A percentile compares a stretch with the other conserved stretches of the same genome.
These are phyloP conservation scores for Colletotrichum truncatum DNA, from an alignment of 2,329 filamentous ascomycete species.

Conservation along the genomic window DNA sequence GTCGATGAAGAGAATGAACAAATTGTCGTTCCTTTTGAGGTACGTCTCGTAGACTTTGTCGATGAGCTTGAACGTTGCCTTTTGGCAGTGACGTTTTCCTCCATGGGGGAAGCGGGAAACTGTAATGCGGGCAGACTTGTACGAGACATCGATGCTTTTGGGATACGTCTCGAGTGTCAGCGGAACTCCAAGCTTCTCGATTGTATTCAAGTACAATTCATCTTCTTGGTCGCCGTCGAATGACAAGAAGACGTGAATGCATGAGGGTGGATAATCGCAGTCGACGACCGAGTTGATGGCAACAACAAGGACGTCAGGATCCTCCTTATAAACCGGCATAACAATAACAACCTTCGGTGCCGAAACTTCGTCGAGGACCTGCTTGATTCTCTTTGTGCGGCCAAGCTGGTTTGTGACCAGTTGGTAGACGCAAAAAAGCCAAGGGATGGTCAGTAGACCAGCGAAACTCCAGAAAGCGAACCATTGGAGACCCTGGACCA, in stretches of 20 bases:
- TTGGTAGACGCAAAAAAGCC: constrained; percentile 93
- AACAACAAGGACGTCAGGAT: constrained; percentile 82
- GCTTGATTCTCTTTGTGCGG: constrained; percentile 82
- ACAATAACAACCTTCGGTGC: constrained; percentile 95
- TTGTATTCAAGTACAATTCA: constrained; percentile 87
- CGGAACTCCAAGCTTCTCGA: constrained; percentile 85
- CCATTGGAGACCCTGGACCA: constrained; percentile 84
- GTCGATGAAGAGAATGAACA: constrained; percentile 97
- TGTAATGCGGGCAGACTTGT: constrained; percentile 84
- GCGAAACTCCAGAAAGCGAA: constrained; percentile 97
- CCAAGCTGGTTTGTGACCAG: constrained; percentile 89
- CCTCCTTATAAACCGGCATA: constrained; percentile 97
- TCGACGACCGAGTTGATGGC: constrained; percentile 92
- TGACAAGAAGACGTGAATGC: constrained; percentile 93
- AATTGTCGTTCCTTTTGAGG: constrained; percentile 84
- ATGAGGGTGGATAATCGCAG: constrained; percentile 91
- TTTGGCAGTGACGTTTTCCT: constrained; percentile 93
- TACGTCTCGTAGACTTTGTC: constrained; percentile 93
- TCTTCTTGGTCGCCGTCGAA: constrained; percentile 93
- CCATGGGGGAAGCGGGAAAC: constrained; percentile 93
- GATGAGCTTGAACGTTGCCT: constrained; percentile 90
- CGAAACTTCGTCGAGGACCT: constrained; percentile 82
- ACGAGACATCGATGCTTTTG: constrained; percentile 88
- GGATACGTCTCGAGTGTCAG: constrained; percentile 81
- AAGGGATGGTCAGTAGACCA: constrained; percentile 84